Evolutionary conservation across 352 stramenopile species (phyloP).

Genomic region (Phytophthora sp.): DNA sequence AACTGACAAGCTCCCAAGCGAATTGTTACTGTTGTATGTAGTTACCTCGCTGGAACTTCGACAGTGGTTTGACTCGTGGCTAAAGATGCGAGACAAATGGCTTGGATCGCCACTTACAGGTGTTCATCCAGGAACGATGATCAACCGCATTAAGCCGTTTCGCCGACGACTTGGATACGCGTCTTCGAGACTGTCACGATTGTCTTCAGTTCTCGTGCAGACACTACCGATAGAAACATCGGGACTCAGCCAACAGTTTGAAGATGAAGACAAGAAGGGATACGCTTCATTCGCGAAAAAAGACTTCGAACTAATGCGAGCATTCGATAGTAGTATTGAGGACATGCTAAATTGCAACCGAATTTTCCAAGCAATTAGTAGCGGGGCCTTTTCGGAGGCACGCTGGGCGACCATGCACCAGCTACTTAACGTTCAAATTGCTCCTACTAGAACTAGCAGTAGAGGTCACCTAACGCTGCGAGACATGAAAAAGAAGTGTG

Average conservation of each 20-base stretch:
- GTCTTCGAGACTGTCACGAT: slow-evolving; percentile 33
- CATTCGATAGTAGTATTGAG: slow-evolving; percentile 50
- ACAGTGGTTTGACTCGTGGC: slow-evolving; percentile 63
- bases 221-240: slow-evolving; percentile 10
- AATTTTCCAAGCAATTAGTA: slow-evolving; percentile 57
- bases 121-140: slow-evolving; percentile 54
- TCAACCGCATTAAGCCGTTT: slow-evolving; percentile 68
- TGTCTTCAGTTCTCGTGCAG: slow-evolving; percentile 19
- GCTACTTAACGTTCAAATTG: slow-evolving; percentile 13
- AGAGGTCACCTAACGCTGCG: slow-evolving; percentile 21
- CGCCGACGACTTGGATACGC: slow-evolving; percentile 50
- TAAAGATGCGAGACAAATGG: slow-evolving; percentile 54
- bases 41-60: slow-evolving; percentile 62
- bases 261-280: slow-evolving; percentile 6
- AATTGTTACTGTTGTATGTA: slow-evolving; percentile 58
- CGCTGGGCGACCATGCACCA: slow-evolving; percentile 44
- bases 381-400: slow-evolving; percentile 42
- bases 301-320: slow-evolving; percentile 40
- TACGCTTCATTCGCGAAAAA: slow-evolving; percentile 21
- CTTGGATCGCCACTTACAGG: slow-evolving; percentile 35
- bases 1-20: slow-evolving; percentile 43
- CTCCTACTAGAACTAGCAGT: neutral
- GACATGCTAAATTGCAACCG: slow-evolving; percentile 46
- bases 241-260: neutral
- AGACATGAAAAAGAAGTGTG: slow-evolving; percentile 33